Evolutionary conservation across 192 early-diverging fungal species (phyloP).

Genomic region (Backusella luteola): DNA sequence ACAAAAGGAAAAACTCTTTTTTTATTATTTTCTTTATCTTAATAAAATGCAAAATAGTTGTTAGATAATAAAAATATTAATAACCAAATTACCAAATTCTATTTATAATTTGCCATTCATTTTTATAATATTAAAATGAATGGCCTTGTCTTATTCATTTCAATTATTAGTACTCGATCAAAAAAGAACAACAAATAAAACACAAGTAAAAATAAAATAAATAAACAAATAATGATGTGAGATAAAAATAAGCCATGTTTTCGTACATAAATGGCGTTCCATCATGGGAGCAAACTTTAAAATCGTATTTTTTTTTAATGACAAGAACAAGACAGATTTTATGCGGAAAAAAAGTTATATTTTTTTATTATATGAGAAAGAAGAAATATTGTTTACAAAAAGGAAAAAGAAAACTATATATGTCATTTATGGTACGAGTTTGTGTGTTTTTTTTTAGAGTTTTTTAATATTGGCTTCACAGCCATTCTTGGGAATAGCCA

Average conservation of each 20-base stretch:
- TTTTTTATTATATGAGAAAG: neutral
- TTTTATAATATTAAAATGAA: neutral
- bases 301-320: neutral
- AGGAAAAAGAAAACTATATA: neutral
- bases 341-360: neutral
- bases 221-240: neutral
- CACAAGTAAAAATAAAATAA: neutral
- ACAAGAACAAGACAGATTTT: neutral
- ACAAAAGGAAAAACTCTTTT: neutral
- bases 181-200: neutral
- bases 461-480: conserved; percentile 24
- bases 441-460: conserved; percentile 3
- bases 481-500: conserved; percentile 21
- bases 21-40: neutral
- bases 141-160: neutral
- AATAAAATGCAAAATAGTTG: neutral
- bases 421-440: neutral
- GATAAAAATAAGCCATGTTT: neutral
- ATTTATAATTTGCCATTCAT: neutral
- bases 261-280: neutral
- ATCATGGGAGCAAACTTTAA: neutral
- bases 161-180: neutral
- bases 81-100: neutral
- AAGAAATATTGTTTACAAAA: neutral
- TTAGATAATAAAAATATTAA: neutral